Percentiles rank a stretch among this genome's conserved stretches.
Conservation (phyloP, 805 yeast species). For the Yarrowia sp. region DNA sequence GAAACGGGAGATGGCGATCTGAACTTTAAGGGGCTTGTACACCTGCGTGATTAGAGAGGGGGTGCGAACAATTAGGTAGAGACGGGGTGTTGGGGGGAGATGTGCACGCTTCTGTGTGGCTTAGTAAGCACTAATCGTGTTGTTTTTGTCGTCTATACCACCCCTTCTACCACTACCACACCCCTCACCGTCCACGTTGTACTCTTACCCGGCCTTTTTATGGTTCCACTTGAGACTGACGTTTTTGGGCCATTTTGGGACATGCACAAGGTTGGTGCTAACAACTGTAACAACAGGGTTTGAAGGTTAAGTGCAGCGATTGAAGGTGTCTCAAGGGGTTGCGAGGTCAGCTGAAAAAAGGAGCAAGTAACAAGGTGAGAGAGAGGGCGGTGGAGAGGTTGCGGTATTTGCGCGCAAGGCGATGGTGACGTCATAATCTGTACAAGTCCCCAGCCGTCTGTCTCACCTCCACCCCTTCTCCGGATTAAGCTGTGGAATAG, state of each 20-base stretch:
- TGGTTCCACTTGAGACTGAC: conserved; percentile 34
- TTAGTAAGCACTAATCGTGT: too few relatives aligned
- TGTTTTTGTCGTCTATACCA: too few relatives aligned
- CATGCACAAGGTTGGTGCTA: conserved; percentile 7
- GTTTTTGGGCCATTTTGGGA: conserved; percentile 32
- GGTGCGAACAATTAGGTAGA: too few relatives aligned
- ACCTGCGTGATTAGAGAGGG: conserved; percentile 15
- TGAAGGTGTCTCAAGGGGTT: too few relatives aligned
- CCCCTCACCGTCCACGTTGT: conserved; percentile 7
- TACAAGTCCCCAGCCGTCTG: too few relatives aligned
- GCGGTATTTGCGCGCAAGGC: too few relatives aligned
- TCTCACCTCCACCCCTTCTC: neutral
- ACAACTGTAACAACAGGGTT: neutral
- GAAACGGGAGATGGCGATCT: conserved; percentile 37
- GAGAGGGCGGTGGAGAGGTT: too few relatives aligned
- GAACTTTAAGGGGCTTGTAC: conserved; percentile 33
- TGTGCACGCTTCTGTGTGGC: too few relatives aligned
- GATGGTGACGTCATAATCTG: too few relatives aligned
- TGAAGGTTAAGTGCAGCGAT: neutral
- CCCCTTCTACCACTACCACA: neutral
- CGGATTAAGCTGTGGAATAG: conserved; percentile 21
- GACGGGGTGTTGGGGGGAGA: too few relatives aligned
- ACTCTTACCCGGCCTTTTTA: conserved; percentile 22
- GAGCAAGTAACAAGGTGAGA: too few relatives aligned
- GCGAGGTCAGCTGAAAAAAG: too few relatives aligned